Evolutionary conservation across 192 early-diverging fungal species (phyloP).

Genomic region (Coemansia erecta): DNA sequence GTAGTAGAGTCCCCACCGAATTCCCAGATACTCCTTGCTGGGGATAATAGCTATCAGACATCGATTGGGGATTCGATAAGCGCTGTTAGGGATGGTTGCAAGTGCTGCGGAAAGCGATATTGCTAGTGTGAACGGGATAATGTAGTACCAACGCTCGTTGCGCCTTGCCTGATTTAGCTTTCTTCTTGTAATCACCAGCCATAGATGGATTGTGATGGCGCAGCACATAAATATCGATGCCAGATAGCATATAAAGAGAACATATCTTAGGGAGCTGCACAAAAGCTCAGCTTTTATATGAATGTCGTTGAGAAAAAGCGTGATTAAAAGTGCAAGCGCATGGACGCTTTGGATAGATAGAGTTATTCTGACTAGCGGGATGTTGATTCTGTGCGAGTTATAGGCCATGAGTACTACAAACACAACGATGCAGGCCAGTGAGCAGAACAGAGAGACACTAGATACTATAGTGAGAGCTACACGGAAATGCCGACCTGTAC

Average conservation of each 20-base stretch:
- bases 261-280: slow-evolving; percentile 42
- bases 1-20: slow-evolving; percentile 49
- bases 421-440: slow-evolving; percentile 21
- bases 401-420: slow-evolving; percentile 37
- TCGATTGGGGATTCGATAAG: slow-evolving; percentile 21
- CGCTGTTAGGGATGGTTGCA: slow-evolving; percentile 36
- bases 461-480: slow-evolving; percentile 15
- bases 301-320: slow-evolving; percentile 28
- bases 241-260: slow-evolving; percentile 45
- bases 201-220: slow-evolving; percentile 41
- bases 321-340: slow-evolving; percentile 31
- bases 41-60: slow-evolving; percentile 25
- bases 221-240: slow-evolving; percentile 51
- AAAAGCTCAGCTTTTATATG: slow-evolving; percentile 17
- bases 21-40: slow-evolving; percentile 17
- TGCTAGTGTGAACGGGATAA: slow-evolving; percentile 34
- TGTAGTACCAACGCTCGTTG: slow-evolving; percentile 53
- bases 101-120: slow-evolving; percentile 26
- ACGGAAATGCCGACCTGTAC: not conserved
- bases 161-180: slow-evolving; percentile 31
- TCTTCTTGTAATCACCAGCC: slow-evolving; percentile 49
- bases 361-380: slow-evolving; percentile 48
- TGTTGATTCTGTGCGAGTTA: slow-evolving; percentile 35
- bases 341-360: slow-evolving; percentile 45
- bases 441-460: slow-evolving; percentile 30